phyloP scores from a whole-genome alignment of 2,329 filamentous ascomycete species.

The Rhexocercosporidium sp. region DNA sequence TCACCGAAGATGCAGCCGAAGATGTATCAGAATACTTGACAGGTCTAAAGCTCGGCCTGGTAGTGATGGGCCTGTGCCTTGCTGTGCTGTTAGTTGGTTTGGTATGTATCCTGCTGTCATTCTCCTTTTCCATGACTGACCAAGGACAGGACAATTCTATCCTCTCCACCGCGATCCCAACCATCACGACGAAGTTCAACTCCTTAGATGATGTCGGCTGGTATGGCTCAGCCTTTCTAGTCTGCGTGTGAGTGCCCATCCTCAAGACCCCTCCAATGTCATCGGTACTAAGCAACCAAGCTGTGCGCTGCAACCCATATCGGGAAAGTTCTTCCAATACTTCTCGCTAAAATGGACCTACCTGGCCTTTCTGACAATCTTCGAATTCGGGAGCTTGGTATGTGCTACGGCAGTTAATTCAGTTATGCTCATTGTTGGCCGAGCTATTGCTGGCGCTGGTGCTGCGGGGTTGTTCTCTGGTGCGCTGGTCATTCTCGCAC shows the following conservation, averaged over 20 bases:
- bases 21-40: constrained; percentile 23
- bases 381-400: constrained; percentile 41
- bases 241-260: constrained; percentile 30
- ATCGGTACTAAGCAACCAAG: constrained; percentile 8
- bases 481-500: constrained; percentile 37
- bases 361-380: constrained; percentile 36
- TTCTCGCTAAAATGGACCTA: constrained; percentile 40
- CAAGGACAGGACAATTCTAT: constrained; percentile 30
- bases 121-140: not conserved
- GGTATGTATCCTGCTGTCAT: not conserved
- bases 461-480: constrained; percentile 41
- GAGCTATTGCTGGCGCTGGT: constrained; percentile 41
- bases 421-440: constrained; percentile 41
- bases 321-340: constrained; percentile 37
- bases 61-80: constrained; percentile 27
- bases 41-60: constrained; percentile 21
- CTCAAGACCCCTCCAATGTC: not conserved
- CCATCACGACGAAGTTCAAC: constrained; percentile 45
- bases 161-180: constrained; percentile 43
- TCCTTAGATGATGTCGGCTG: constrained; percentile 45
- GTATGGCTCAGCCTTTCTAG: constrained; percentile 44
- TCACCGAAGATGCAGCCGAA: constrained; percentile 29
- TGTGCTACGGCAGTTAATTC: constrained; percentile 39
- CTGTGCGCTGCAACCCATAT: constrained; percentile 34
- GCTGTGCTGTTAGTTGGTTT: constrained; percentile 27